Base-by-base conservation (phyloP, 768 basidiomycete genomes). In the Dictyophora rubrovolvata region DNA sequence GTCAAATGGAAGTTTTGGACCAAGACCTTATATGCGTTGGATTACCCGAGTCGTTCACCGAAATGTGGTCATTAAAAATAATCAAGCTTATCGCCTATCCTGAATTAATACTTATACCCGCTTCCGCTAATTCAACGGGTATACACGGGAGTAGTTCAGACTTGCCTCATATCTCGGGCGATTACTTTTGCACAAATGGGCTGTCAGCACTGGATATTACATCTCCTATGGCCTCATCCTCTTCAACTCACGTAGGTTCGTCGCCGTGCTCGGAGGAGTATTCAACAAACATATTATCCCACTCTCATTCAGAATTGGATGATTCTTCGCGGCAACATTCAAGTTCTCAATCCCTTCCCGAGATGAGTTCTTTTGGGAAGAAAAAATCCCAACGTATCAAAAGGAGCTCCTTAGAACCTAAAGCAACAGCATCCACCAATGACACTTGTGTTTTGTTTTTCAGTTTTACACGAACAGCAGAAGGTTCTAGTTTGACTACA, bases 1-100 rank as follows among this genome's bases (percentile, higher is more conserved):
- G 77, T 54, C 79, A 85, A 61, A 86, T 90, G 17, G 74, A 73
- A 48, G 70, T 88, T 11, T 76, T 90, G 5, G 69, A 78, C n/a
- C 79, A 86, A 33, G 86, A 87, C 65, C 77, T 90, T 34, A 81
- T 85, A 9, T 89, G 86, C 64, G 85, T 90, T 35, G 88, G 88
- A 1, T 74, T 89, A 23, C 80, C 81, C 46, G 83, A 86, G 64
- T 83, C 85, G 62, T 74, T 75, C 51, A 79, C 82, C 35, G 84
- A 87, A 59, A 77, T 79, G 53, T 90, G 88, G 88, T 79, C 79
- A 21, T 76, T 85, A 61, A 89, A 90, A 73, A 79, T 90, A 48
- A 75, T 90, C 61, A 87, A 88, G 70, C 76, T 89, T 14, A 76
- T 90, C 42, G 86, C 87, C 6, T 89, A 82, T 68, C 85, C 86